Percentiles rank a stretch among this genome's conserved stretches.
These are phyloP conservation scores for Euphrasia arctica DNA, from an alignment of 305 asterid genomes.

Conservation along the genomic window DNA sequence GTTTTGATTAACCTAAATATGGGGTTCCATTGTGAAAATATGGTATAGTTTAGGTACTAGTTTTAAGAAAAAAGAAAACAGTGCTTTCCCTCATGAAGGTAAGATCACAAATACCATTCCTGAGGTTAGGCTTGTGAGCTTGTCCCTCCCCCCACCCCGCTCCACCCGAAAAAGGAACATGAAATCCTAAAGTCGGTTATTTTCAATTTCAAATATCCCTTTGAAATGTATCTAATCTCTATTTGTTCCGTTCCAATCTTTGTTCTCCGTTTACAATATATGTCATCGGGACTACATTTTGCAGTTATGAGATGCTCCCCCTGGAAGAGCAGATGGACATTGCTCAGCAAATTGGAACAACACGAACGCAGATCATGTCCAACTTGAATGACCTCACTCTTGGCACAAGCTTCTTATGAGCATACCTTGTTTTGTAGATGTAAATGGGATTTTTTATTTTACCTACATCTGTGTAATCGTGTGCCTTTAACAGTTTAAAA, in stretches of 20 bases:
- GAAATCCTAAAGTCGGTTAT: too few species aligned
- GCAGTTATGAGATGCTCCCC: constrained; percentile 85
- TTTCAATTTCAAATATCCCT: too few species aligned
- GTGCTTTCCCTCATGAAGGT: too few species aligned
- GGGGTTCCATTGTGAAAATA: too few species aligned
- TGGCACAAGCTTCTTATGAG: constrained; percentile 81
- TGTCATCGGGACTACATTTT: constrained; percentile 3
- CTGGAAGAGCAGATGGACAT: constrained; percentile 82
- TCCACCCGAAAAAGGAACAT: too few species aligned
- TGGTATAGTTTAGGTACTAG: too few species aligned
- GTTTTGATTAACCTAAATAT: too few species aligned
- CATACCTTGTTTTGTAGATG: constrained; percentile 2
- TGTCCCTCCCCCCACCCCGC: too few species aligned
- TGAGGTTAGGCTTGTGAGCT: too few species aligned
- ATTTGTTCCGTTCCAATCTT: background rate
- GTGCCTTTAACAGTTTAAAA: background rate
- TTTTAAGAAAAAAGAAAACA: too few species aligned
- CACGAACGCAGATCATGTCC: constrained; percentile 73
- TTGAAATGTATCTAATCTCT: too few species aligned
- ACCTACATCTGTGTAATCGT: background rate
- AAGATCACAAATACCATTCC: too few species aligned
- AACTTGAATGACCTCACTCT: constrained; percentile 80
- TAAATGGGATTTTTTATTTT: background rate
- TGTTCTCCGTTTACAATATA: background rate
- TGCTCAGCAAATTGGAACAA: constrained; percentile 88